These are phyloP conservation scores for Trichoderma atrobrunneum DNA, from an alignment of 2,329 filamentous ascomycete genomes.

Conservation along the genomic window DNA sequence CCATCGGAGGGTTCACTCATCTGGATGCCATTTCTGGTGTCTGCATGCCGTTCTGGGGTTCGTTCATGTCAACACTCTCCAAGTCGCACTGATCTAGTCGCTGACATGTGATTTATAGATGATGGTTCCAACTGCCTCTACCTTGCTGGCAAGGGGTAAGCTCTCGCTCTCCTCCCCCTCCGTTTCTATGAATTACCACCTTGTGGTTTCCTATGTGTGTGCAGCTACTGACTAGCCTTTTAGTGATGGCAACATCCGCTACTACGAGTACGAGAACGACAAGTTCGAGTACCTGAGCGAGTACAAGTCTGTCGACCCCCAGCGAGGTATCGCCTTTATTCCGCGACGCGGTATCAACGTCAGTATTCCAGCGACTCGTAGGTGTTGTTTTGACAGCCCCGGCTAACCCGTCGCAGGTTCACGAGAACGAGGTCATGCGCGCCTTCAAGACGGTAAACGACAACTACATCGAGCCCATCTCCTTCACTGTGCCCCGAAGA, in stretches of 20 bases:
- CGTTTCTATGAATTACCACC: neutral
- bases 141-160: constrained; percentile 93
- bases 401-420: constrained; percentile 53
- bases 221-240: neutral
- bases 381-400: neutral
- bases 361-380: constrained; percentile 30
- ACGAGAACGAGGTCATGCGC: constrained; percentile 94
- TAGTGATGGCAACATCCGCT: constrained; percentile 97
- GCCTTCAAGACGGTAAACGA: constrained; percentile 98
- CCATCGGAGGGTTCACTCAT: constrained; percentile 84
- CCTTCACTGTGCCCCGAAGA: constrained; percentile 91
- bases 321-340: constrained; percentile 90
- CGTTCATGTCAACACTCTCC: constrained; percentile 24
- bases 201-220: neutral
- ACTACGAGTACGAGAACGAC: constrained; percentile 97
- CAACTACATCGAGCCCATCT: constrained; percentile 89
- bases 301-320: constrained; percentile 94
- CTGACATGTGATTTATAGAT: constrained; percentile 47
- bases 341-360: constrained; percentile 93
- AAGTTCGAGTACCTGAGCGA: constrained; percentile 97
- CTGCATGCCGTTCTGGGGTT: constrained; percentile 98
- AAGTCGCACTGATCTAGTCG: neutral
- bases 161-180: neutral
- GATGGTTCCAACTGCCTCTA: constrained; percentile 94
- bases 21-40: constrained; percentile 96